Evolutionary conservation across 768 basidiomycete genomes (phyloP).

Genomic region (Multifurca ochricompacta): DNA sequence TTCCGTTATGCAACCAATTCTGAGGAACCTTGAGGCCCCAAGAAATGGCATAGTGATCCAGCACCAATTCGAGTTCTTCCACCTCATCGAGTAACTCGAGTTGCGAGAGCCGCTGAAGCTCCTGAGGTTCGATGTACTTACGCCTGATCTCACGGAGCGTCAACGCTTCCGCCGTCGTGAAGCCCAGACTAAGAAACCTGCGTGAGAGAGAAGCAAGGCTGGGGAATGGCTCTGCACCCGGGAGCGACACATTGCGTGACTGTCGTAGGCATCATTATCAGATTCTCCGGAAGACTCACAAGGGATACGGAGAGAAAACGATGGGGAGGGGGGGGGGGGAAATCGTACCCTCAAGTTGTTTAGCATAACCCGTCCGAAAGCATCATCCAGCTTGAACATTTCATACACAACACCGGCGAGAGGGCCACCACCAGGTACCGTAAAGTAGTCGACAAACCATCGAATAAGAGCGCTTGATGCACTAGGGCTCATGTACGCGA

Average conservation of each 20-base stretch:
- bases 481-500: slow-evolving; percentile 73
- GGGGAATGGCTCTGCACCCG: slow-evolving; percentile 59
- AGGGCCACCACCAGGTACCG: slow-evolving; percentile 21
- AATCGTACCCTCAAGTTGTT: slow-evolving; percentile 67
- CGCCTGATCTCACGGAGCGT: slow-evolving; percentile 65
- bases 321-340: background rate
- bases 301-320: background rate
- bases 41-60: slow-evolving; percentile 82
- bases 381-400: slow-evolving; percentile 83
- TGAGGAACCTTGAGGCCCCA: slow-evolving; percentile 45
- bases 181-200: slow-evolving; percentile 55
- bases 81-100: slow-evolving; percentile 90
- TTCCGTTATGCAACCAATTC: background rate
- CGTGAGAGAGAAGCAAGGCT: slow-evolving; percentile 46
- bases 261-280: background rate
- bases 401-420: slow-evolving; percentile 75
- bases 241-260: slow-evolving; percentile 47
- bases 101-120: slow-evolving; percentile 59
- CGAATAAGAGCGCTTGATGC: slow-evolving; percentile 51
- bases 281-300: too few species aligned
- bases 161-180: slow-evolving; percentile 45
- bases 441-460: slow-evolving; percentile 64
- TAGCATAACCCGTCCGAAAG: slow-evolving; percentile 91
- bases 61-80: slow-evolving; percentile 87
- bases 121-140: slow-evolving; percentile 37